Evolutionary conservation across 345 rosid species (phyloP).

Genomic region (Eucalyptus cladocalyx): DNA sequence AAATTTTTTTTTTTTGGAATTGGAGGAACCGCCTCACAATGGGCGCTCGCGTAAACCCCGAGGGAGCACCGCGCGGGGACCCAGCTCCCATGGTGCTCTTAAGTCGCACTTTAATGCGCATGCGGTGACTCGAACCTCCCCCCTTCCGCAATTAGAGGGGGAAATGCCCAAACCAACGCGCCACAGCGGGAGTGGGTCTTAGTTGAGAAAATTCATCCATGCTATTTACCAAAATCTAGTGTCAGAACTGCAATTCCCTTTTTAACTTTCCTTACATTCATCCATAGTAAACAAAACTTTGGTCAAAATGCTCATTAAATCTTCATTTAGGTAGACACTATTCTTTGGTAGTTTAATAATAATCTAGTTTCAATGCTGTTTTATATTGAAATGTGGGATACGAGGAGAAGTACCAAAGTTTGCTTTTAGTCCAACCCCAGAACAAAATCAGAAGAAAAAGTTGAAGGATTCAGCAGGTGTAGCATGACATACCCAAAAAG

Average conservation of each 20-base stretch:
- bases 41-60: fast-evolving
- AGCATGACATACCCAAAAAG: constrained; percentile 52
- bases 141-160: too few species aligned
- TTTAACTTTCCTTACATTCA: not conserved
- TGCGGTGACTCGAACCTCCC: too few species aligned
- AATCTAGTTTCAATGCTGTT: not conserved
- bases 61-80: too few species aligned
- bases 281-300: not conserved
- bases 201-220: not conserved
- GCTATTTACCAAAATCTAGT: not conserved
- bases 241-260: not conserved
- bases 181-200: not conserved
- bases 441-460: not conserved
- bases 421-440: not conserved
- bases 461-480: not conserved
- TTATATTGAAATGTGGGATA: not conserved
- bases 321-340: not conserved
- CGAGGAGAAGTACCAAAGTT: not conserved
- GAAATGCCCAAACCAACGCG: too few species aligned
- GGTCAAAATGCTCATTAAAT: not conserved
- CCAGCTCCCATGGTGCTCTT: too few species aligned
- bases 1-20: not conserved
- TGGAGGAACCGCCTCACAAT: too few species aligned
- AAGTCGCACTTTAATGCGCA: too few species aligned
- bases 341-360: not conserved